These are phyloP conservation scores for Picea mariana DNA, from an alignment of 83 land plant species.

Conservation along the genomic window DNA sequence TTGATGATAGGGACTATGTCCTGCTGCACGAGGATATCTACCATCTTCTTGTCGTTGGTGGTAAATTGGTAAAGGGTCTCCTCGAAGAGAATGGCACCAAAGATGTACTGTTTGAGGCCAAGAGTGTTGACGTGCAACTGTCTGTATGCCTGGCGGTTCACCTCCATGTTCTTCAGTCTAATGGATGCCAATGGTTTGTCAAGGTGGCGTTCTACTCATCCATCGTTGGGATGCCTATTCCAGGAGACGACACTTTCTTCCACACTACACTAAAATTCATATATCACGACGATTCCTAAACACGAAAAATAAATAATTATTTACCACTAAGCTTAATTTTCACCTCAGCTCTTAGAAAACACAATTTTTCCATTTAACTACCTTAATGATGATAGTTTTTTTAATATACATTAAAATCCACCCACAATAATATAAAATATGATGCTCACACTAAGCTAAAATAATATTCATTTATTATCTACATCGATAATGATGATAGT, in stretches of 20 bases:
- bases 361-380: too few species aligned
- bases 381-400: too few species aligned
- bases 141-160: slow-evolving; percentile 60
- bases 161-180: slow-evolving; percentile 67
- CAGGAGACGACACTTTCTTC: slow-evolving; percentile 70
- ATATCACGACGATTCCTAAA: neutral
- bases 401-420: too few species aligned
- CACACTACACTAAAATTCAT: neutral
- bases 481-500: too few species aligned
- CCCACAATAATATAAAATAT: too few species aligned
- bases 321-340: too few species aligned
- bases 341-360: too few species aligned
- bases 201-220: slow-evolving; percentile 68
- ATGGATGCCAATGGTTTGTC: slow-evolving; percentile 69
- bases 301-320: too few species aligned
- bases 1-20: slow-evolving; percentile 70
- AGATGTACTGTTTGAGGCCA: slow-evolving; percentile 54
- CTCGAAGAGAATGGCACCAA: slow-evolving; percentile 67
- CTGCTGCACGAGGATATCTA: slow-evolving; percentile 53
- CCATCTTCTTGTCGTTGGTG: slow-evolving; percentile 58
- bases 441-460: too few species aligned
- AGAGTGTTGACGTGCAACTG: slow-evolving; percentile 52
- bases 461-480: too few species aligned
- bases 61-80: slow-evolving; percentile 71
- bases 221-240: slow-evolving; percentile 61